phyloP scores from a whole-genome alignment of 768 basidiomycete species.

The Vararia minispora region DNA sequence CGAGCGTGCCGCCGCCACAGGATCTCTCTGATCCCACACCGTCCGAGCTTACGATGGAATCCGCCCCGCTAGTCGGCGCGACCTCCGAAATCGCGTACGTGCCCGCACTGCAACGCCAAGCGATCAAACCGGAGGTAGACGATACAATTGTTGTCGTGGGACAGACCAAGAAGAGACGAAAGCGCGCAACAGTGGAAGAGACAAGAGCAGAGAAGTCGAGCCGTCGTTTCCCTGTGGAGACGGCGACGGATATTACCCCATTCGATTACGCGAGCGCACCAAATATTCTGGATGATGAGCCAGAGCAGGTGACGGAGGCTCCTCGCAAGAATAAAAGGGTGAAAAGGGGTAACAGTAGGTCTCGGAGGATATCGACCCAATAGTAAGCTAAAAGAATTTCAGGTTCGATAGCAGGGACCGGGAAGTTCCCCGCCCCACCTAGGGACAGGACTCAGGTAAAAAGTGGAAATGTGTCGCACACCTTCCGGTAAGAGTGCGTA shows the following conservation, averaged over 20 bases:
- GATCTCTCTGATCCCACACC: slow-evolving; percentile 8
- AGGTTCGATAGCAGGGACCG: slow-evolving; percentile 16
- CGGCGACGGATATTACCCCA: slow-evolving; percentile 21
- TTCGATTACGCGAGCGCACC: slow-evolving; percentile 64
- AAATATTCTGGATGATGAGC: slow-evolving; percentile 59
- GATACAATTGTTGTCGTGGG: slow-evolving; percentile 67
- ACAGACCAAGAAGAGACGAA: slow-evolving; percentile 54
- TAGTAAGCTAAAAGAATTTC: too few species aligned
- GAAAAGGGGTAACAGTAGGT: slow-evolving; percentile 21
- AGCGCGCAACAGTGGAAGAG: slow-evolving; percentile 26
- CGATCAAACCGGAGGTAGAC: slow-evolving; percentile 19
- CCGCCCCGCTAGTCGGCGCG: slow-evolving; percentile 23
- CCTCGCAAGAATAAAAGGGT: slow-evolving; percentile 22
- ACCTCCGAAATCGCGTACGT: slow-evolving; percentile 72
- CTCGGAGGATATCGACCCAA: neutral
- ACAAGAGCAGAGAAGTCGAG: slow-evolving; percentile 16
- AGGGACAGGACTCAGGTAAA: slow-evolving; percentile 22
- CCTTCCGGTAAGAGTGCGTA: slow-evolving; percentile 19
- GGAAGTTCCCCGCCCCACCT: slow-evolving; percentile 22
- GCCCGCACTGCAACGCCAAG: slow-evolving; percentile 47
- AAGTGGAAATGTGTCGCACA: slow-evolving; percentile 24
- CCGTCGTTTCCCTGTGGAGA: slow-evolving; percentile 13
- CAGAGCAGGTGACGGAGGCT: slow-evolving; percentile 24
- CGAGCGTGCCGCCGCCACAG: slow-evolving; percentile 27
- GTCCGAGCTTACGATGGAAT: slow-evolving; percentile 2